Base-by-base conservation (phyloP, 495 filamentous ascomycete species). In the Ramalina peruviana region DNA sequence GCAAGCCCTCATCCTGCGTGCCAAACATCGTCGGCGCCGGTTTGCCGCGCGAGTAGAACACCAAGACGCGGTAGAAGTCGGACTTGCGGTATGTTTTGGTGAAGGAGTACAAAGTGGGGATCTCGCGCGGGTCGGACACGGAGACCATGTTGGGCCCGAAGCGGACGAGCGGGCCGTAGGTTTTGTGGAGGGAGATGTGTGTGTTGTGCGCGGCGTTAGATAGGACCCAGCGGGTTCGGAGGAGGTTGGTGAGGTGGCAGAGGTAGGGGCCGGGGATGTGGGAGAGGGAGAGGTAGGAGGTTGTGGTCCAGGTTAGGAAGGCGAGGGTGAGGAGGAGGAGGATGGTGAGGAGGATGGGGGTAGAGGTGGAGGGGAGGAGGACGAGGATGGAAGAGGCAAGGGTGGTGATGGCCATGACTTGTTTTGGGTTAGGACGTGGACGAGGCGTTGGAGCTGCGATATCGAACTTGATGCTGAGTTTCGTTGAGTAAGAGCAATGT, bases 61-160 rank as follows among this genome's bases (percentile, higher is more conserved):
- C 13, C 19, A 63, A 23, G 7, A 59, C 57, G n/a, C 30, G 45
- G 45, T 70, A 70, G 51, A 70, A 63, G 27, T 68, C 41, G 30
- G 38, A 47, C 58, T 66, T 67, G 6, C 46, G 54, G 37, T 60
- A 59, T 17, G 55, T 51, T 6, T 30, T 25, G 47, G 40, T 48
- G 46, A 43, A 26, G 44, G 41, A 40, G 53, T 79, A 79, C 1
- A 78, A 67, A 0, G 37, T 48, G 12, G 52, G 54, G 41, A 74
- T 70, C 0, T 59, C 69, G 15, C 61, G 64, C 0, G 44, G 53
- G 36, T 71, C 70, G 33, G 68, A 59, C 9, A 80, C 66, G 45
- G 72, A 79, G 10, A 82, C 60, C 26, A 67, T 65, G 33, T 73
- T 69, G 1, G 78, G 78, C 0, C 78, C 78, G 11, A 81, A 60